Conservation (phyloP, 129 eudicot genomes). For the Arctium minus region DNA sequence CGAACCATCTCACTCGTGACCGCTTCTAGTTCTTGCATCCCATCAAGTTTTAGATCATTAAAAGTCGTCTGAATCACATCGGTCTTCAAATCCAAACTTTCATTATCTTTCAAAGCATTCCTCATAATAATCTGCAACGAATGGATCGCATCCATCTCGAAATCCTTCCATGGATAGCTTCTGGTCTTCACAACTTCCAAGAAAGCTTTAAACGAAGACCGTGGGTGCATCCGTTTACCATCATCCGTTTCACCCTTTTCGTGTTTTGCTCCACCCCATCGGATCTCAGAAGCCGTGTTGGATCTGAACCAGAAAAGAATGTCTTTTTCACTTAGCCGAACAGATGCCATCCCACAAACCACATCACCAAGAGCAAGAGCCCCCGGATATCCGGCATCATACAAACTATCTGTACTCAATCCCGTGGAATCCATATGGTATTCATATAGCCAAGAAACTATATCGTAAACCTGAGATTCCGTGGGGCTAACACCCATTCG, state of each 20-base stretch:
- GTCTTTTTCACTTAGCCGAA: conserved; percentile 56
- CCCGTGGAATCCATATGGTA: conserved; percentile 89
- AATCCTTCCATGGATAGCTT: conserved; percentile 87
- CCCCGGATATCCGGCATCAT: conserved; percentile 92
- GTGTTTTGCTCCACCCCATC: conserved; percentile 97
- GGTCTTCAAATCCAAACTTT: conserved; percentile 28
- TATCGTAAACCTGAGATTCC: conserved; percentile 61
- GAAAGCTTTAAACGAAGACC: conserved; percentile 94
- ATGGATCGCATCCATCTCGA: conserved; percentile 97
- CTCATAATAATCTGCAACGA: conserved; percentile 89
- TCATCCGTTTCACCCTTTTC: conserved; percentile 79
- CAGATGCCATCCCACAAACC: conserved; percentile 94
- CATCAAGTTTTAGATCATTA: conserved; percentile 68
- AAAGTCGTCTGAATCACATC: conserved; percentile 56
- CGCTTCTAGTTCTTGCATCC: conserved; percentile 78
- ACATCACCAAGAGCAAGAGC: conserved; percentile 80
- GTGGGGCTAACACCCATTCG: conserved; percentile 66
- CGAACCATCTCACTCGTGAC: conserved; percentile 96
- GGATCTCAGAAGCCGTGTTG: conserved; percentile 72
- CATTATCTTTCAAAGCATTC: conserved; percentile 57
- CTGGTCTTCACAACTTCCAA: conserved; percentile 84
- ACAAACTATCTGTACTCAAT: conserved; percentile 86
- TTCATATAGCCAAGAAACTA: conserved; percentile 75
- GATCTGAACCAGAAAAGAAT: conserved; percentile 94
- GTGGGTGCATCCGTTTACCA: conserved; percentile 83